Evolutionary conservation across 1,284 basidiomycete genomes (phyloP), one percentile per base, ranked within the genome.

Genomic region (Leccinum cinnamomeum): DNA sequence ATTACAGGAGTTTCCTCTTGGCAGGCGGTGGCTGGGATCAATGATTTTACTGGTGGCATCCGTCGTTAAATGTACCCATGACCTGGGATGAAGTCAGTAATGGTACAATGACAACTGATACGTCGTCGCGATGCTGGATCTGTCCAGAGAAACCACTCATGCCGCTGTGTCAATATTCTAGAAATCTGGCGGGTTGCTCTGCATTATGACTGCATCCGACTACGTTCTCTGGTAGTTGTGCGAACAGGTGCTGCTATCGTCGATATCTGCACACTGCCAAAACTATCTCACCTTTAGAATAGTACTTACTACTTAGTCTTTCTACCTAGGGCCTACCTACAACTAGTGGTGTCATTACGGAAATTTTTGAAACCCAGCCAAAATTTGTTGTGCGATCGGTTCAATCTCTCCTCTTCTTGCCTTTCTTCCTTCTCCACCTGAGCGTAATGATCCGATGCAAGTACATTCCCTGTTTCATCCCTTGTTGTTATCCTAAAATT

Each of bases 331-430:
- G 33, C 12, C 35, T 35, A 35, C 11, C 33, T 12, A 35, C 33
- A 35, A 35, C 28, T 48, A 20, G 44, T 48, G n/a, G 18, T 48
- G 20, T 48, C 46, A 48, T 48, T 48, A 48, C 46, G 46, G 20
- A 48, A 77, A 69, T 18, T 72, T 77, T 74, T 76, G 51, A 71
- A 75, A 74, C 73, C 76, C 28, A 28, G 28, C 28, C 28, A 62
- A 72, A 70, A 66, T 70, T 76, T 74, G 62, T 63, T 48, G 46
- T 41, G 64, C 57, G 53, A 69, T 74, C 70, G 68, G 63, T 35
- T 20, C 61, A 58, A 72, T 71, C 65, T 8, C 33, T 60, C 53
- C 41, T 68, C 59, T 37, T 64, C 65, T 64, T 55, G 41, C 58
- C 61, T 53, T 65, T 57, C 57, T 59, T 56, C 62, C 54, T 55